Evolutionary conservation across 2,329 filamentous ascomycete genomes (phyloP).

Genomic region (Claviceps spartinae): DNA sequence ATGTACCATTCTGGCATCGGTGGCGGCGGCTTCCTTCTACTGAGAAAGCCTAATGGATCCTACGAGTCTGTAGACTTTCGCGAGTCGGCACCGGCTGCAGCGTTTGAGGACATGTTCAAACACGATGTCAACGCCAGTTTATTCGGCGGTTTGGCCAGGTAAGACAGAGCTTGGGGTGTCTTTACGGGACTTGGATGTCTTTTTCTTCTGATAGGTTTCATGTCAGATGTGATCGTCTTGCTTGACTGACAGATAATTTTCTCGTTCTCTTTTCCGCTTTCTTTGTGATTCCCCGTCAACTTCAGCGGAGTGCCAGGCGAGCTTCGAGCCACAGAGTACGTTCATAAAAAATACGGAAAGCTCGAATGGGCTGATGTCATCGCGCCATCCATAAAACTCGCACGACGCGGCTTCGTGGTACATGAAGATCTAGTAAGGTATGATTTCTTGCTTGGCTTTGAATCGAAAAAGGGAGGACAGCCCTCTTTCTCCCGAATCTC

Average conservation of each 20-base stretch:
- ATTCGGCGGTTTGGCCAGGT: constrained; percentile 57
- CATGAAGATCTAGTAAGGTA: constrained; percentile 51
- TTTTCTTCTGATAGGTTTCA: background rate
- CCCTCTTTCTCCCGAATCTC: too few species aligned
- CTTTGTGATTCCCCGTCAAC: background rate
- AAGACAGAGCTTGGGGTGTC: constrained; percentile 19
- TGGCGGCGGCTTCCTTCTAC: constrained; percentile 67
- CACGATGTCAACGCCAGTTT: constrained; percentile 51
- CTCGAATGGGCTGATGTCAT: constrained; percentile 56
- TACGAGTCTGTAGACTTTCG: constrained; percentile 80
- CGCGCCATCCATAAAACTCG: constrained; percentile 56
- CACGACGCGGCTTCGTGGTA: constrained; percentile 58
- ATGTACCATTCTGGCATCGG: constrained; percentile 61
- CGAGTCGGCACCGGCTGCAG: constrained; percentile 68
- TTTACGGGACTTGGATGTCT: background rate
- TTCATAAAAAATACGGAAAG: constrained; percentile 54
- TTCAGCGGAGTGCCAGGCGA: constrained; percentile 52
- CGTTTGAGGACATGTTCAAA: constrained; percentile 69
- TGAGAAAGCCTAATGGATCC: constrained; percentile 47
- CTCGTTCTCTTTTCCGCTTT: background rate
- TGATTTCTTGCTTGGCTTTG: background rate
- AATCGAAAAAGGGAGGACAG: background rate
- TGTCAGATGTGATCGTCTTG: background rate
- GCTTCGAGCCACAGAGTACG: constrained; percentile 57
- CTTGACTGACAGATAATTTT: background rate